Evolutionary conservation across 768 basidiomycete species (phyloP), one percentile per base, ranked within the genome.

Genomic region (Hirschioporus abietinus): DNA sequence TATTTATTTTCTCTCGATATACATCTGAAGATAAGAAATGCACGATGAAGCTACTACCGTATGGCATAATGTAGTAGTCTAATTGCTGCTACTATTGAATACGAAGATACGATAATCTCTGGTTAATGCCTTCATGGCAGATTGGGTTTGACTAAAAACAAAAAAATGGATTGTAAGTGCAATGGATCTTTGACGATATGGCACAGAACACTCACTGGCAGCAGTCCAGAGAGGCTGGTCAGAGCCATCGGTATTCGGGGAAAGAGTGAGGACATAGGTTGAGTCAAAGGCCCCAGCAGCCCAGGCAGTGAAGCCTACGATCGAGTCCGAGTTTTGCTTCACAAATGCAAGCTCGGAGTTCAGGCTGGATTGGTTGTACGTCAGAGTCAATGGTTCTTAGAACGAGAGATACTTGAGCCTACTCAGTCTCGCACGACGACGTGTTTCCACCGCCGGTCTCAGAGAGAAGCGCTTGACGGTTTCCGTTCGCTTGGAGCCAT

Each of bases 301-400:
- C 85, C 84, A 86, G 36, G 81, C 77, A 23, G 82, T 76, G 77
- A 84, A 87, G n/a, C 85, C 85, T 42, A 77, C 74, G 59, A 84
- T 76, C 42, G 71, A 79, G 26, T 77, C 76, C 65, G 79, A 80
- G 67, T 81, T 76, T 9, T 72, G 71, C 69, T 82, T 81, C 62
- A 86, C 76, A 70, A 76, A 84, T 1, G 80, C 78, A 24, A 87
- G 78, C 66, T 83, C 77, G 42, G 75, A 69, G 10, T 73, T 74
- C 17, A 86, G 72, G 65, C 81, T 82, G 64, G 12, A 60, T 24
- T 34, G 20, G 23, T 27, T 17, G n/a, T 5, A 15, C 67, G 12
- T 64, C 23, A 69, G 65, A n/a, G n/a, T n/a, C 1, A 58, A 68
- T 68, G 24, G 60, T 17, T 65, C 59, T 70, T 69, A 66, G 67